phyloP scores from a whole-genome alignment of 176 grass and related monocot genomes.

The Coix lacrymajobi region DNA sequence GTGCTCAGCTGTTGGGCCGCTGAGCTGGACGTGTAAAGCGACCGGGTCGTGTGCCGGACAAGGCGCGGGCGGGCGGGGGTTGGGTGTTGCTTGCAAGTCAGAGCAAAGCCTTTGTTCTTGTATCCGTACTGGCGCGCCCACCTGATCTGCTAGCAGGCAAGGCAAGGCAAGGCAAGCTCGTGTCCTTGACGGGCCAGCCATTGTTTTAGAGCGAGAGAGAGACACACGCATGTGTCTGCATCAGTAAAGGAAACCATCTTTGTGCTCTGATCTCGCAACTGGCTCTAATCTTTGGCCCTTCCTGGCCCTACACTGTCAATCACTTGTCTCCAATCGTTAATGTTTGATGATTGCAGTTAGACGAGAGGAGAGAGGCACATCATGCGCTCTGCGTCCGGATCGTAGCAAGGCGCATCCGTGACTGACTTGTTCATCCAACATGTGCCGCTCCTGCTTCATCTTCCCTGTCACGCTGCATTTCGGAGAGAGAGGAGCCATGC shows the following conservation, averaged over 20 bases:
- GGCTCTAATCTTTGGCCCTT: not conserved
- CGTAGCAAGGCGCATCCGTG: not conserved
- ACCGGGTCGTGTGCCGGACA: conserved; percentile 5
- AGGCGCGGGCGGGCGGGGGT: not conserved
- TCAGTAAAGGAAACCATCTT: conserved; percentile 19
- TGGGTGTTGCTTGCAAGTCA: conserved; percentile 41
- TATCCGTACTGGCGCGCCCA: not conserved
- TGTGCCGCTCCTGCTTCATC: not conserved
- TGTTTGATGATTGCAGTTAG: not conserved
- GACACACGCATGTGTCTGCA: not conserved
- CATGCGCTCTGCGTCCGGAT: not conserved
- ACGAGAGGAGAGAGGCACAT: not conserved
- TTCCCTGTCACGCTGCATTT: not conserved
- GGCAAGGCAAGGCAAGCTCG: no score
- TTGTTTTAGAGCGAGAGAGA: not conserved
- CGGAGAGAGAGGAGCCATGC: no score
- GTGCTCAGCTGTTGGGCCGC: not conserved
- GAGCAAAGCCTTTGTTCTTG: conserved; percentile 38
- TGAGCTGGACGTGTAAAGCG: not conserved
- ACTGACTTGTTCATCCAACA: not conserved
- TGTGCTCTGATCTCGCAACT: not conserved
- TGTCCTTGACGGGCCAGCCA: conserved; percentile 7
- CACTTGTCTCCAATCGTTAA: not conserved
- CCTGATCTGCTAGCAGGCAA: not conserved
- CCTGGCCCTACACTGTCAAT: not conserved